Conservation (phyloP, 345 rosid genomes). For the Hypericum perforatum region DNA sequence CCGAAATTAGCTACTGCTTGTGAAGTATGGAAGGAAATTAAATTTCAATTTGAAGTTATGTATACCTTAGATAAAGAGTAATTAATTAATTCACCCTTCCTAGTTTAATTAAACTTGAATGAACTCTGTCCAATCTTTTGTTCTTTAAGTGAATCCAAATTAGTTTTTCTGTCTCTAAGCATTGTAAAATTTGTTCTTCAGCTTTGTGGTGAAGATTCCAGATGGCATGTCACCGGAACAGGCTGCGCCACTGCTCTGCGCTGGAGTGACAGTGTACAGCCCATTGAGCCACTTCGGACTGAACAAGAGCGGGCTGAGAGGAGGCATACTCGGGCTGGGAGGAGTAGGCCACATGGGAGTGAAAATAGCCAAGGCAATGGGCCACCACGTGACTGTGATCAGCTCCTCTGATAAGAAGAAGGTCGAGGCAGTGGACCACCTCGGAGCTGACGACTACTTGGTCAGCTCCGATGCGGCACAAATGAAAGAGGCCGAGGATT, state of each 20-base stretch:
- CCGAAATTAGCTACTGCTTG: too few species aligned
- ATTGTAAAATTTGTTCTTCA: too few species aligned
- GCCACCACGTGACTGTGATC: constrained; percentile 85
- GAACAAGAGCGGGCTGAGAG: constrained; percentile 51
- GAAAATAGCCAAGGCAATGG: constrained; percentile 90
- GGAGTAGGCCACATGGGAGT: constrained; percentile 99
- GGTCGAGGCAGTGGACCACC: constrained; percentile 70
- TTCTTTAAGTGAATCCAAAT: too few species aligned
- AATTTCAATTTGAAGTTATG: too few species aligned
- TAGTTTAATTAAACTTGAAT: too few species aligned
- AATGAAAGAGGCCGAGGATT: constrained; percentile 58
- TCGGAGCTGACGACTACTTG: constrained; percentile 77
- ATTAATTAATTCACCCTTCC: too few species aligned
- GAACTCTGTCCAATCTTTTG: too few species aligned
- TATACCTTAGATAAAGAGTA: too few species aligned
- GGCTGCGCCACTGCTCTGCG: constrained; percentile 79
- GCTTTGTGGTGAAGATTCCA: constrained; percentile 83
- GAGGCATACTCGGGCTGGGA: constrained; percentile 84
- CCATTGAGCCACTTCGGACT: constrained; percentile 77
- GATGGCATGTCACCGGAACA: constrained; percentile 80
- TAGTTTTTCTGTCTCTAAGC: too few species aligned
- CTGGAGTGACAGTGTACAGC: constrained; percentile 85
- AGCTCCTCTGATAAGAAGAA: constrained; percentile 89
- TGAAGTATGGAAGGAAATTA: too few species aligned
- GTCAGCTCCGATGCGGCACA: constrained; percentile 52